These are phyloP conservation scores for Periglandula ipomoeae DNA, from an alignment of 2,329 filamentous ascomycete species.

Conservation along the genomic window DNA sequence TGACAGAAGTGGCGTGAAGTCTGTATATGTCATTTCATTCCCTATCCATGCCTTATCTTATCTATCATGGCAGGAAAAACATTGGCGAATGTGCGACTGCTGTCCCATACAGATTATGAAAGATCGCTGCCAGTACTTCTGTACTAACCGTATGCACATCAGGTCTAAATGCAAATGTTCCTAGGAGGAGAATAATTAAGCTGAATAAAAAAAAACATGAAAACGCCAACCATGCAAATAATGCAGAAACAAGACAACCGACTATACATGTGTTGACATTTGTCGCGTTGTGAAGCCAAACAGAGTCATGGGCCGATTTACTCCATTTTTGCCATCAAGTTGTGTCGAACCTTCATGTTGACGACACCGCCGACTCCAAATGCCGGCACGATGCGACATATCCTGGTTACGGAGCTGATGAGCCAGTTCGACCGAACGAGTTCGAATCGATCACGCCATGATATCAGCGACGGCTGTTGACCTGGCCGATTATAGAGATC, in stretches of 20 bases:
- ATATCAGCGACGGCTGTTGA: slow-evolving; percentile 18
- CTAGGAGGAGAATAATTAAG: background rate
- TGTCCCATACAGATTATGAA: no score
- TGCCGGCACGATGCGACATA: slow-evolving; percentile 79
- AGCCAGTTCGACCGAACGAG: slow-evolving; percentile 68
- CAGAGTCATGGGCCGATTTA: slow-evolving; percentile 9
- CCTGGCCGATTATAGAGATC: slow-evolving; percentile 72
- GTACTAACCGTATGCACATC: no score
- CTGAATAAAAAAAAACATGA: background rate
- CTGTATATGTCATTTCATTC: no score
- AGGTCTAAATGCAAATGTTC: background rate
- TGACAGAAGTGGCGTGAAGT: no score
- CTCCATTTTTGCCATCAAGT: slow-evolving; percentile 54
- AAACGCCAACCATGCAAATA: background rate
- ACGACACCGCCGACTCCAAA: slow-evolving; percentile 85
- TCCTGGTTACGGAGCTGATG: slow-evolving; percentile 62
- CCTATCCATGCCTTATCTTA: no score
- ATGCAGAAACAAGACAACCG: background rate
- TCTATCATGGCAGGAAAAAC: no score
- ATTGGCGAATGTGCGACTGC: no score
- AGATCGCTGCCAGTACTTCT: no score
- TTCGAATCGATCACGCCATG: slow-evolving; percentile 51
- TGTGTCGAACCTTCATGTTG: slow-evolving; percentile 61
- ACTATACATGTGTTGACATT: background rate
- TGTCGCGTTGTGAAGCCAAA: background rate